Evolutionary conservation across 2,329 filamentous ascomycete species (phyloP).

Genomic region (Fusarium tjaetaba): DNA sequence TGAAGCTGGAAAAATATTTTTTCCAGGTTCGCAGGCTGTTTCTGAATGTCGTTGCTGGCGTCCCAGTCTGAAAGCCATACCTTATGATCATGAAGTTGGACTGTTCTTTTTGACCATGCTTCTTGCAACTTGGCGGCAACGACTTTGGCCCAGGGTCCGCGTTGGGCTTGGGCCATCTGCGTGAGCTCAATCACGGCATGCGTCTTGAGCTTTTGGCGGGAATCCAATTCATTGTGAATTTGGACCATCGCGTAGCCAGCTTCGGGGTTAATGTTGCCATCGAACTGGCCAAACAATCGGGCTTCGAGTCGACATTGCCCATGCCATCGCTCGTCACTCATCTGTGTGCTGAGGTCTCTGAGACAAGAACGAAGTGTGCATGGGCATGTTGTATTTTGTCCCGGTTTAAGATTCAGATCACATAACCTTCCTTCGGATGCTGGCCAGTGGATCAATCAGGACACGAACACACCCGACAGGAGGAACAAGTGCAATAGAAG

Average conservation of each 20-base stretch:
- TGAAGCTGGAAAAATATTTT: background rate
- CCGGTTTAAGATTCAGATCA: too few relatives aligned
- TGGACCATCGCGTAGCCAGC: background rate
- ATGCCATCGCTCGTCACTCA: too few relatives aligned
- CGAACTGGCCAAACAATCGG: background rate
- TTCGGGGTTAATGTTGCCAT: background rate
- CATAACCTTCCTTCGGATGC: too few relatives aligned
- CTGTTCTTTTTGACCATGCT: background rate
- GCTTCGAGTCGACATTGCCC: background rate
- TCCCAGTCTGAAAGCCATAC: background rate
- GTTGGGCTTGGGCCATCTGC: too few relatives aligned
- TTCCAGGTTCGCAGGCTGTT: rapidly evolving
- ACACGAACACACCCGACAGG: too few relatives aligned
- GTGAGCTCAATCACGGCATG: background rate
- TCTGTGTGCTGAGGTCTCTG: too few relatives aligned
- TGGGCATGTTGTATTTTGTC: too few relatives aligned
- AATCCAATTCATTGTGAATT: background rate
- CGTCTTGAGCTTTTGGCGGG: background rate
- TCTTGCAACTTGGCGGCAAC: background rate
- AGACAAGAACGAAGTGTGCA: too few relatives aligned
- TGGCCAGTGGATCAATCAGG: too few relatives aligned
- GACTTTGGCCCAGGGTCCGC: too few relatives aligned
- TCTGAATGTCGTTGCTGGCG: rapidly evolving
- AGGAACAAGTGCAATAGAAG: too few relatives aligned
- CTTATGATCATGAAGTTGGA: background rate